These are phyloP conservation scores for Leptographium wingfieldii DNA, from an alignment of 2,329 filamentous ascomycete species.

Conservation along the genomic window DNA sequence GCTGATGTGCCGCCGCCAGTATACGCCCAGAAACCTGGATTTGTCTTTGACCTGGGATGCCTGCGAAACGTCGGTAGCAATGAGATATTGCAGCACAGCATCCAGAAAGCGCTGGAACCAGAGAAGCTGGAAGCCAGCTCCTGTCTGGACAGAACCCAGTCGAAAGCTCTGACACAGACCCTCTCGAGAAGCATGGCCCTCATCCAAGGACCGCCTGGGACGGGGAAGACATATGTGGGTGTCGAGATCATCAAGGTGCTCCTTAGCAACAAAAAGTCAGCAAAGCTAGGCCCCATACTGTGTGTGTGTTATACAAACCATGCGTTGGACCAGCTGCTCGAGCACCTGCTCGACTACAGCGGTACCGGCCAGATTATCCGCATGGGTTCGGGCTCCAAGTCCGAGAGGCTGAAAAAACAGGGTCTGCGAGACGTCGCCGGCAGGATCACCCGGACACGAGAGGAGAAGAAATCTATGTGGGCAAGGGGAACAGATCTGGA, in stretches of 20 bases:
- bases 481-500: too few relatives aligned
- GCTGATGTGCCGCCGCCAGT: conserved; percentile 29
- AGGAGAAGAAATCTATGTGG: conserved; percentile 16
- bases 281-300: conserved; percentile 32
- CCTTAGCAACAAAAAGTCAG: conserved; percentile 26
- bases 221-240: conserved; percentile 53
- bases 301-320: conserved; percentile 37
- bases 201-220: conserved; percentile 60
- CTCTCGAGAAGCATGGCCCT: conserved; percentile 42
- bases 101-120: not conserved
- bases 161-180: conserved; percentile 37
- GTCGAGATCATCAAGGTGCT: conserved; percentile 44
- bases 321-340: conserved; percentile 43
- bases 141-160: conserved; percentile 39
- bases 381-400: conserved; percentile 47
- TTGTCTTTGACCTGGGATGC: conserved; percentile 32
- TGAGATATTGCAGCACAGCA: conserved; percentile 7
- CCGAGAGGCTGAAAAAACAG: conserved; percentile 32
- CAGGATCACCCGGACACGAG: conserved; percentile 19
- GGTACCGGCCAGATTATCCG: conserved; percentile 42
- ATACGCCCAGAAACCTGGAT: conserved; percentile 35
- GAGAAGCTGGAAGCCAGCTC: conserved; percentile 21
- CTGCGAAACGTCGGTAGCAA: conserved; percentile 14
- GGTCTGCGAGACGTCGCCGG: conserved; percentile 32
- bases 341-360: conserved; percentile 36